Evolutionary conservation across 1,139 yeast species (phyloP).

Genomic region (Scheffersomyces insectosa): DNA sequence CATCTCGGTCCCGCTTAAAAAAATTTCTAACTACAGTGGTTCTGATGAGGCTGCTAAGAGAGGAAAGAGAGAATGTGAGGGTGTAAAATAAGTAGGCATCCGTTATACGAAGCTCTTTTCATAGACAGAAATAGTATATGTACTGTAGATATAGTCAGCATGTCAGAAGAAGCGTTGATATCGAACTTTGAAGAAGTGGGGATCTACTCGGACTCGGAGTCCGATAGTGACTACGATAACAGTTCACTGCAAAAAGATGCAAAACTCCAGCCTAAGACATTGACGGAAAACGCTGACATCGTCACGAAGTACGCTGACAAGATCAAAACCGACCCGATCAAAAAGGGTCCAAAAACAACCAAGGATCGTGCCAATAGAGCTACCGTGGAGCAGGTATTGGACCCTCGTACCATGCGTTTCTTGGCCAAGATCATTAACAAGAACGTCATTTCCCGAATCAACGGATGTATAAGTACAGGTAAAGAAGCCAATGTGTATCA

Average conservation of each 20-base stretch:
- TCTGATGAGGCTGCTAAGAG: no score
- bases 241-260: no score
- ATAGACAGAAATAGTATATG: not conserved
- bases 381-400: constrained; percentile 94
- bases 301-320: constrained; percentile 61
- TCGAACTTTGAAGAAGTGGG: constrained; percentile 8
- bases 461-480: constrained; percentile 95
- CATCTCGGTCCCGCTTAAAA: no score
- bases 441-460: constrained; percentile 80
- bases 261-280: constrained; percentile 12
- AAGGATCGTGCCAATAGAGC: constrained; percentile 92
- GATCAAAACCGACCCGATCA: constrained; percentile 63
- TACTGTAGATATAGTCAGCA: not conserved
- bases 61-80: no score
- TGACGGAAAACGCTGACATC: constrained; percentile 56
- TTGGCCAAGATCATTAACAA: constrained; percentile 78
- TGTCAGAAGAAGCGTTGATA: constrained; percentile 3
- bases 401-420: constrained; percentile 88
- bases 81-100: no score
- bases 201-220: constrained; percentile 8
- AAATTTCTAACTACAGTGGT: no score
- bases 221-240: not conserved
- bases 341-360: constrained; percentile 55
- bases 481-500: constrained; percentile 98
- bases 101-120: no score